Evolutionary conservation across 495 filamentous ascomycete genomes (phyloP).

Genomic region (Penicillium argentinense): DNA sequence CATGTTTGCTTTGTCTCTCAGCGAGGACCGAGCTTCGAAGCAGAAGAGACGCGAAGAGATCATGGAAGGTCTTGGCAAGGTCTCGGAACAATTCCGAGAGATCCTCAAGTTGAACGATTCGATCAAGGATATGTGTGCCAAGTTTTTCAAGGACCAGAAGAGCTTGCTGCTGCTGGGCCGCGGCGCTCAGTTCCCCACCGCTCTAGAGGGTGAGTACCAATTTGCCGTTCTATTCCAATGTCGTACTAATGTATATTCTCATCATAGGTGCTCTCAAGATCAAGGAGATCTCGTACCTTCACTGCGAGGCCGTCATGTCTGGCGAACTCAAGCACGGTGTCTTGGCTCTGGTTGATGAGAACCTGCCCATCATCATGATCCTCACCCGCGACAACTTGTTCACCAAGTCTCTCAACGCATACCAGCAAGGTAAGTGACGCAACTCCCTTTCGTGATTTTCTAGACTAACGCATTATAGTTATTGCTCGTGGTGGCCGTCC

Average conservation of each 20-base stretch:
- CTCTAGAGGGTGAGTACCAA: slow-evolving; percentile 74
- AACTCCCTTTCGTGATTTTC: background rate
- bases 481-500: slow-evolving; percentile 91
- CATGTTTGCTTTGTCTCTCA: slow-evolving; percentile 96
- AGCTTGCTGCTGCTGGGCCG: slow-evolving; percentile 88
- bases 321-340: slow-evolving; percentile 99
- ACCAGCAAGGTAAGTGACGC: slow-evolving; percentile 79
- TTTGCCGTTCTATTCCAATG: background rate
- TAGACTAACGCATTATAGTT: slow-evolving; percentile 48
- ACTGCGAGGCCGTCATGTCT: slow-evolving; percentile 99
- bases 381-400: slow-evolving; percentile 94
- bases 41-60: slow-evolving; percentile 91
- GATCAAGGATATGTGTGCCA: slow-evolving; percentile 89
- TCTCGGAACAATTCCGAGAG: slow-evolving; percentile 89
- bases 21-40: slow-evolving; percentile 95
- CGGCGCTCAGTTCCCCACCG: slow-evolving; percentile 95
- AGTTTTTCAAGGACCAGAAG: slow-evolving; percentile 96
- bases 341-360: slow-evolving; percentile 93
- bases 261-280: slow-evolving; percentile 82
- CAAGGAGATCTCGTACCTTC: slow-evolving; percentile 99
- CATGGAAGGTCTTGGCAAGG: slow-evolving; percentile 83
- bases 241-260: background rate
- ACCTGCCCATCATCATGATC: slow-evolving; percentile 99
- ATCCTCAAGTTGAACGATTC: slow-evolving; percentile 86
- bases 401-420: slow-evolving; percentile 95